Base-by-base conservation (phyloP, 202 grass and related monocot genomes). In the Musa balbisiana region DNA sequence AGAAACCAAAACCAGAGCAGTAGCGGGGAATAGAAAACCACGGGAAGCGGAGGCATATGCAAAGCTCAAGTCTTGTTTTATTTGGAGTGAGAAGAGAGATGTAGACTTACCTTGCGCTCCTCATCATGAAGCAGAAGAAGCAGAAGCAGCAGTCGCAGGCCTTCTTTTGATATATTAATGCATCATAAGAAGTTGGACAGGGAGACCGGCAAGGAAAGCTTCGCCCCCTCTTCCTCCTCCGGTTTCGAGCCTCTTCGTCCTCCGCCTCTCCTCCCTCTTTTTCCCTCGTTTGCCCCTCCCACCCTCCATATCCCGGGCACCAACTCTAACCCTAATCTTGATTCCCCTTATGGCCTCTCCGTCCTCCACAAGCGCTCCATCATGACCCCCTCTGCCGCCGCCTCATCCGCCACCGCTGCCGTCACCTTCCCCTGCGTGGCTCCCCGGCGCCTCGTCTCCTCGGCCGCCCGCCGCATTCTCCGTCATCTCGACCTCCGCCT, bases 331-430 rank as follows among this genome's bases (percentile, higher is more conserved):
- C 73, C 75, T 27, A 64, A 53, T 52, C 49, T 52, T 24, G 62
- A 64, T 9, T 63, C 49, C 52, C 64, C 53, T 10, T 53, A 56
- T 69, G 62, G 51, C n/a, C 25, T 58, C 25, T 79, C 77, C 52
- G 20, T 53, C 17, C 77, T 27, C 17, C 77, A 79, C 66, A 79
- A 79, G 53, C 77, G 77, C 52, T 66, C 77, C 3, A 19, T 79
- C 65, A 79, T 79, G 65, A 79, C 25, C 66, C 33, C 33, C 33
- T 43, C 33, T 5, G 8, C 62, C 49, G 24, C 53, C 54, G 23
- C 15, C 10, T 49, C 67, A 11, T 43, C 14, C 54, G 26, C 53
- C 75, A n/a, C 75, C 75, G 11, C 62, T 10, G 11, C 62, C 49
- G 49, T 53, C 76, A 49, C 75, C 64, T 25, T 49, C 52, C 29